phyloP scores from a whole-genome alignment of 768 basidiomycete genomes.

The Russula sp. region DNA sequence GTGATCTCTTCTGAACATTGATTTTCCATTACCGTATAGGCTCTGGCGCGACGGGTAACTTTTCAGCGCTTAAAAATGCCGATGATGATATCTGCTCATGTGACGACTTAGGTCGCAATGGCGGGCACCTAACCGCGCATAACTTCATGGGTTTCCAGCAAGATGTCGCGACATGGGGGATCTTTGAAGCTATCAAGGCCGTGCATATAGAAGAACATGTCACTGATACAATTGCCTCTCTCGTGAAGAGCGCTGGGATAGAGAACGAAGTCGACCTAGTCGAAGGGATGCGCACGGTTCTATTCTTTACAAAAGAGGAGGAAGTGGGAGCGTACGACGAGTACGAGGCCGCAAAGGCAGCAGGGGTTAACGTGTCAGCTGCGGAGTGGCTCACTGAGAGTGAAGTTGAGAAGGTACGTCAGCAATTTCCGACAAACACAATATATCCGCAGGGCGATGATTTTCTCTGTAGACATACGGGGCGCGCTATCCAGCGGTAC shows the following conservation, averaged over 20 bases:
- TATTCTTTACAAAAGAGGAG: conserved; percentile 47
- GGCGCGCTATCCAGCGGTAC: conserved; percentile 46
- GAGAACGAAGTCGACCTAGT: conserved; percentile 55
- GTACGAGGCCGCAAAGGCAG: conserved; percentile 46
- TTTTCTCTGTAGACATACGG: conserved; percentile 34
- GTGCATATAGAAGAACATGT: conserved; percentile 57
- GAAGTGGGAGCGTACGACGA: conserved; percentile 36
- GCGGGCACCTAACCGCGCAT: conserved; percentile 62
- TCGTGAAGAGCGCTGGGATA: conserved; percentile 43
- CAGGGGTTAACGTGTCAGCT: conserved; percentile 42
- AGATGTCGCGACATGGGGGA: conserved; percentile 38
- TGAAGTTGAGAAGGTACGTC: conserved; percentile 43
- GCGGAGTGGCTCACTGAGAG: conserved; percentile 44
- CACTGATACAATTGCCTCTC: conserved; percentile 38
- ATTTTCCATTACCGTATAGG: conserved; percentile 34
- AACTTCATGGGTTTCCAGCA: conserved; percentile 42
- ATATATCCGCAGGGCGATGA: neutral
- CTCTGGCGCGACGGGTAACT: conserved; percentile 68
- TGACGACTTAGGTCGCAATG: conserved; percentile 56
- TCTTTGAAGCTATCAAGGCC: conserved; percentile 49
- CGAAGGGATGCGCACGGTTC: conserved; percentile 44
- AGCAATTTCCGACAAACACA: neutral
- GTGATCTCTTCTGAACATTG: neutral
- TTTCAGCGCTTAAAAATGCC: neutral
- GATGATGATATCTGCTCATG: neutral